Percentiles rank a stretch among this genome's conserved stretches.
phyloP scores from a whole-genome alignment of 768 basidiomycete genomes.

The Pholiota conissans region DNA sequence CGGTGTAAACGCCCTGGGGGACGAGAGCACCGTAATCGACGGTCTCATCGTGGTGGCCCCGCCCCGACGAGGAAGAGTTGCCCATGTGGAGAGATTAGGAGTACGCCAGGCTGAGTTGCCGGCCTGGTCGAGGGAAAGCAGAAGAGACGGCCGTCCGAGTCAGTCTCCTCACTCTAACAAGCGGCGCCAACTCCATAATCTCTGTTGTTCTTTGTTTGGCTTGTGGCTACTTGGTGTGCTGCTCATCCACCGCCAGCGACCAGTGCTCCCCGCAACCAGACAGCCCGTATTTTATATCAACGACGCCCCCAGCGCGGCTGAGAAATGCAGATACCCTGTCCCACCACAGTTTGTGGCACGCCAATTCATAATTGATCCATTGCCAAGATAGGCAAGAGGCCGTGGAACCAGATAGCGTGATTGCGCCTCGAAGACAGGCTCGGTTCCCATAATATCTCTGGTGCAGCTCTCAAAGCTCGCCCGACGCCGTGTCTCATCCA shows the following conservation, averaged over 20 bases:
- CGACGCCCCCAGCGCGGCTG: background rate
- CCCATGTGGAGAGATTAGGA: slow-evolving; percentile 54
- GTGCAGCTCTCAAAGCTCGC: slow-evolving; percentile 4
- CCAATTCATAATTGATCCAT: background rate
- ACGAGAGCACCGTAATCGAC: slow-evolving; percentile 81
- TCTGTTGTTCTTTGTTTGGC: slow-evolving; percentile 39
- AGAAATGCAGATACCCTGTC: background rate
- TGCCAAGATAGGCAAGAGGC: slow-evolving; percentile 13
- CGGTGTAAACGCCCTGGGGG: slow-evolving; percentile 87
- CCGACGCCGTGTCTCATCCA: slow-evolving; percentile 8
- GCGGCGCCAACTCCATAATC: slow-evolving; percentile 23
- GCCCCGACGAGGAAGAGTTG: slow-evolving; percentile 75
- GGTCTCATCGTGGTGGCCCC: slow-evolving; percentile 74
- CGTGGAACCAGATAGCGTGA: slow-evolving; percentile 33
- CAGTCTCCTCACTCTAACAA: slow-evolving; percentile 16
- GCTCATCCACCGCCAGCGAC: background rate
- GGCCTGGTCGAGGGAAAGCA: slow-evolving; percentile 14
- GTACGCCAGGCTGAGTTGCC: slow-evolving; percentile 9
- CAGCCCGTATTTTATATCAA: background rate
- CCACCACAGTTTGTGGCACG: background rate
- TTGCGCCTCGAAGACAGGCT: slow-evolving; percentile 16
- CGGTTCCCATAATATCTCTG: slow-evolving; percentile 8
- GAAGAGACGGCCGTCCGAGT: slow-evolving; percentile 24
- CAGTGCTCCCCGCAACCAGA: background rate
- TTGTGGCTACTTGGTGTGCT: slow-evolving; percentile 28